These are phyloP conservation scores for Inonotus hispidus DNA, from an alignment of 1,284 basidiomycete species.

Conservation along the genomic window DNA sequence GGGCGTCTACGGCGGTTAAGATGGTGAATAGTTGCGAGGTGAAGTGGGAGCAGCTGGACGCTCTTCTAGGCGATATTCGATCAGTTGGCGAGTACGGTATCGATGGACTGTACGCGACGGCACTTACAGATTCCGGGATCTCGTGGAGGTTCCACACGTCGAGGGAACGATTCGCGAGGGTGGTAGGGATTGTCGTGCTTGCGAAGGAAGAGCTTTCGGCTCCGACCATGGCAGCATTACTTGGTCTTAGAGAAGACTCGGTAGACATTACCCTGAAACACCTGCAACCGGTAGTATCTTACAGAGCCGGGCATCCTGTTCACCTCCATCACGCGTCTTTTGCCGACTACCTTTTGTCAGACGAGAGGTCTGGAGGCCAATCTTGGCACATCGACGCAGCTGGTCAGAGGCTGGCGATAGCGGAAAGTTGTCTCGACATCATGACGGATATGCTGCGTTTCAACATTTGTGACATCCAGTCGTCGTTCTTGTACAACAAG, in stretches of 20 bases:
- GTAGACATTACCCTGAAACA: background rate
- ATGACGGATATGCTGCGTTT: background rate
- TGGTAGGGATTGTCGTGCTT: background rate
- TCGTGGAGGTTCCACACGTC: background rate
- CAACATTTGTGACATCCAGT: constrained; percentile 8
- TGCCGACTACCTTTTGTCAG: background rate
- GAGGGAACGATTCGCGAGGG: background rate
- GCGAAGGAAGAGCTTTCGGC: background rate
- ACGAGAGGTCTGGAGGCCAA: background rate
- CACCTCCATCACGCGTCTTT: background rate
- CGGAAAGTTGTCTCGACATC: background rate
- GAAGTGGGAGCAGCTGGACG: background rate
- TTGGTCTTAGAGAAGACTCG: background rate
- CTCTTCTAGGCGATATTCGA: background rate
- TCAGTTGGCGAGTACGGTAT: background rate
- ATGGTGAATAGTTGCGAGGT: background rate
- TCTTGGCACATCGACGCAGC: background rate
- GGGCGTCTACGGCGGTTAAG: constrained; percentile 1
- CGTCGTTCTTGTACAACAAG: background rate
- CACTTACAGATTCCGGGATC: background rate
- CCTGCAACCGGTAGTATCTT: background rate
- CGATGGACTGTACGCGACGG: background rate
- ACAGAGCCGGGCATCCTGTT: background rate
- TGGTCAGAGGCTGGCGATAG: background rate
- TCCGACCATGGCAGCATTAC: background rate